Evolutionary conservation across 1,284 basidiomycete species (phyloP).

Genomic region (Sparassis latifolia): DNA sequence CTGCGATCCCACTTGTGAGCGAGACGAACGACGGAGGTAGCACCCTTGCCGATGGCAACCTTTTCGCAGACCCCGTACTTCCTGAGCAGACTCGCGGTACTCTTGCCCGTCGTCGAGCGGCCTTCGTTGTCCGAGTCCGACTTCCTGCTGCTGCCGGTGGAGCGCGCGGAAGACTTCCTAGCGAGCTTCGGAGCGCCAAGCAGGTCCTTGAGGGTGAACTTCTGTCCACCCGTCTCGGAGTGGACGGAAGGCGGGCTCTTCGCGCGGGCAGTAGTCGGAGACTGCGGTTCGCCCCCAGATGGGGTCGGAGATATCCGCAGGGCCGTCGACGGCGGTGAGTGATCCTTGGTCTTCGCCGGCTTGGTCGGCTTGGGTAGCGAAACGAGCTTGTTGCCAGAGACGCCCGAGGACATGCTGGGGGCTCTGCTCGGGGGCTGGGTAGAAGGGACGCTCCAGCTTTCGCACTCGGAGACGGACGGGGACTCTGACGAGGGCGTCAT

Average conservation of each 20-base stretch:
- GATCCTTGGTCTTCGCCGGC: conserved; percentile 18
- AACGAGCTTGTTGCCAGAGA: conserved; percentile 39
- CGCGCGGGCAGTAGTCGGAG: conserved; percentile 19
- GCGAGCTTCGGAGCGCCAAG: conserved; percentile 68
- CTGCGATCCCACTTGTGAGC: conserved; percentile 98
- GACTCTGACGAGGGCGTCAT: conserved; percentile 35
- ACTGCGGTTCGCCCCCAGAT: conserved; percentile 17
- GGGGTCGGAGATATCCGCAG: conserved; percentile 25
- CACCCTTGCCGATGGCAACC: conserved; percentile 95
- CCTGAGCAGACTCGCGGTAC: conserved; percentile 62
- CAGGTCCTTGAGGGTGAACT: conserved; percentile 81
- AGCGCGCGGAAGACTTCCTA: conserved; percentile 66
- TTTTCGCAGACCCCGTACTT: conserved; percentile 98
- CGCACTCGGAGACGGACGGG: conserved; percentile 50
- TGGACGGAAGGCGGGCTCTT: conserved; percentile 37
- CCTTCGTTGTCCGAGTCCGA: conserved; percentile 65
- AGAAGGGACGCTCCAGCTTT: conserved; percentile 55
- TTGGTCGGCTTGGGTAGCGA: conserved; percentile 15
- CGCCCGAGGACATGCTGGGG: conserved; percentile 46
- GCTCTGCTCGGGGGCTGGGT: conserved; percentile 46
- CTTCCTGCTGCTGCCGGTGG: conserved; percentile 54
- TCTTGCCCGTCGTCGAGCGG: conserved; percentile 56
- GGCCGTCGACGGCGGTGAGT: conserved; percentile 17
- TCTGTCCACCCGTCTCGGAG: conserved; percentile 53
- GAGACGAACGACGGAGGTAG: conserved; percentile 91